phyloP scores from a whole-genome alignment of 345 rosid genomes.

The Populus simonii region DNA sequence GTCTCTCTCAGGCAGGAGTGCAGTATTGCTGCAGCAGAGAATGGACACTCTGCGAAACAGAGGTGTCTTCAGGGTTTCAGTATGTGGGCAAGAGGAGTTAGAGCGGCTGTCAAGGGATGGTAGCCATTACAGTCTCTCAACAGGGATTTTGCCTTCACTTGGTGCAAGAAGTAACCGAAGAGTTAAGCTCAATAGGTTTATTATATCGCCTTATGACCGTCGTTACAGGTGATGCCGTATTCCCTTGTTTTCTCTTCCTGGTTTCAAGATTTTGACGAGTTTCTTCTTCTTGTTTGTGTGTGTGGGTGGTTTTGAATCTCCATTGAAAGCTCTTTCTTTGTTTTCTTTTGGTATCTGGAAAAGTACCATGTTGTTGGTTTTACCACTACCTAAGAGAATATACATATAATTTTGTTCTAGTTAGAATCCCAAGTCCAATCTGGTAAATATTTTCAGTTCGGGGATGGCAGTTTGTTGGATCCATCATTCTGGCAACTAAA shows the following conservation, averaged over 20 bases:
- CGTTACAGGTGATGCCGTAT: constrained; percentile 57
- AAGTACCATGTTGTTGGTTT: too few species aligned
- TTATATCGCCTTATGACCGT: constrained; percentile 76
- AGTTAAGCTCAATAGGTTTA: constrained; percentile 54
- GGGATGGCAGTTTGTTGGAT: too few species aligned
- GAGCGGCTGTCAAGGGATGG: constrained; percentile 80
- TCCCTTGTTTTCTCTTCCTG: background rate
- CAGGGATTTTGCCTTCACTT: constrained; percentile 81
- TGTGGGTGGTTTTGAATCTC: background rate
- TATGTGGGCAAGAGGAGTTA: constrained; percentile 59
- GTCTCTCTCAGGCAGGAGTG: background rate
- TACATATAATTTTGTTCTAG: too few species aligned
- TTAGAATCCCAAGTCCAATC: background rate
- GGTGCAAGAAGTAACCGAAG: constrained; percentile 86
- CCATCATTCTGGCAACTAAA: background rate
- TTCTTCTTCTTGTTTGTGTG: background rate
- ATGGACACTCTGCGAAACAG: constrained; percentile 17
- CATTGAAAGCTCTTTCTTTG: background rate
- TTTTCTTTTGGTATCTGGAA: too few species aligned
- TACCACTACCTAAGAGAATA: too few species aligned
- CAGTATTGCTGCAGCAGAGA: background rate
- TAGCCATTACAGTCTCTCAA: constrained; percentile 82
- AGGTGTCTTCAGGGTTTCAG: constrained; percentile 39
- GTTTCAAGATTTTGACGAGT: background rate
- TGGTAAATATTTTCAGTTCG: too few species aligned